A percentile compares a stretch with the other conserved stretches of the same genome.
Evolutionary conservation across 2,329 filamentous ascomycete species (phyloP).

Genomic region (Arachnopeziza araneosa): DNA sequence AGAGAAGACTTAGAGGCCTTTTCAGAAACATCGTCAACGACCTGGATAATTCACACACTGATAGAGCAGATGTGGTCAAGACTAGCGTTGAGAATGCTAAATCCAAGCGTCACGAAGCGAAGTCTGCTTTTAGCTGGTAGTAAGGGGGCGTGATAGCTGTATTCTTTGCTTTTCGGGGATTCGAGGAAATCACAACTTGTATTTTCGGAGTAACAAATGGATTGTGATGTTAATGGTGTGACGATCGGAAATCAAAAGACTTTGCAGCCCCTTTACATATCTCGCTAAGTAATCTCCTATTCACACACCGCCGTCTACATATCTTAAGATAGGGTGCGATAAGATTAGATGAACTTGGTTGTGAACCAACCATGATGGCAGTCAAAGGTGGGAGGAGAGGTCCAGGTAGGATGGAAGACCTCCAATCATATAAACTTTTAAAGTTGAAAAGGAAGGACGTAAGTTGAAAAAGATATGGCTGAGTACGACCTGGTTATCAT

Average conservation of each 20-base stretch:
- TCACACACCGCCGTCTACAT: neutral
- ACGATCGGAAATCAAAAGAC: no score
- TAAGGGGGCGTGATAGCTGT: neutral
- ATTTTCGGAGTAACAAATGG: neutral
- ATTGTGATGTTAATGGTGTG: neutral
- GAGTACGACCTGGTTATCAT: slow-evolving; percentile 35
- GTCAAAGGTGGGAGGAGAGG: neutral
- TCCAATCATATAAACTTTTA: neutral
- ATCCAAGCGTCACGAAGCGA: neutral
- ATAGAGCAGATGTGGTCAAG: neutral
- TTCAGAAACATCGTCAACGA: slow-evolving; percentile 1
- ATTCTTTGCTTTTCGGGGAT: neutral
- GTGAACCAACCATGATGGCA: neutral
- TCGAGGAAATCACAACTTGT: no score
- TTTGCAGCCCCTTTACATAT: neutral
- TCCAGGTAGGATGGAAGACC: neutral
- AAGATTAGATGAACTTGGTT: neutral
- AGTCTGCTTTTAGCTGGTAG: neutral
- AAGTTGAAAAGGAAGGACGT: neutral
- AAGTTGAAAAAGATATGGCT: slow-evolving; percentile 11
- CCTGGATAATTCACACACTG: neutral
- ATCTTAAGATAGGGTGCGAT: neutral
- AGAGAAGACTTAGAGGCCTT: slow-evolving; percentile 10
- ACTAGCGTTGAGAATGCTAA: neutral
- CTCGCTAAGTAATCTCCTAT: neutral